Conservation (phyloP, 768 basidiomycete species). For the Boletus subcaerulescens region DNA sequence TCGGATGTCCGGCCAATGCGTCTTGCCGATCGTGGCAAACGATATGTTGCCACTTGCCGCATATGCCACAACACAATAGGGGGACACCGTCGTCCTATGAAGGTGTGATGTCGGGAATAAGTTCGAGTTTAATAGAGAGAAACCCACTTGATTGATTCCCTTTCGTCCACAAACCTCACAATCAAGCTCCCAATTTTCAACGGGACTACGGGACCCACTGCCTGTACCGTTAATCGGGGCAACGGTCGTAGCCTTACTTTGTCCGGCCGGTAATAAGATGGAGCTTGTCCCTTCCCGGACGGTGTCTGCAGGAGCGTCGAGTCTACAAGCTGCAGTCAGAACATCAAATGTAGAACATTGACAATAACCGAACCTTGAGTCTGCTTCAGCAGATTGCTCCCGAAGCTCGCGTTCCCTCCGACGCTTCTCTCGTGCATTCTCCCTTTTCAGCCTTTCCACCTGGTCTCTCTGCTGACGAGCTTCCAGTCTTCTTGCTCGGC, state of each 20-base stretch:
- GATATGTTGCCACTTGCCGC: conserved; percentile 89
- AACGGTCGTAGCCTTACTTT: conserved; percentile 5
- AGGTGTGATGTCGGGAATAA: conserved; percentile 7
- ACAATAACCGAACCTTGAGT: conserved; percentile 12
- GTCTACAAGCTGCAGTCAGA: conserved; percentile 19
- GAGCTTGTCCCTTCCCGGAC: not conserved
- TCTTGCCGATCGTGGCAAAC: conserved; percentile 78
- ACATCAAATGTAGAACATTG: not conserved
- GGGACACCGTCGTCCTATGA: conserved; percentile 73
- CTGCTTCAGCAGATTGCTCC: conserved; percentile 18
- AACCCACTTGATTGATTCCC: conserved; percentile 70
- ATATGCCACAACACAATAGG: conserved; percentile 78
- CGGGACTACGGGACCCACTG: conserved; percentile 51
- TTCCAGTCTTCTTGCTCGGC: conserved; percentile 58
- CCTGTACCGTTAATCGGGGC: conserved; percentile 25
- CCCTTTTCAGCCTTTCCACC: conserved; percentile 49
- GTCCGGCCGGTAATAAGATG: not conserved
- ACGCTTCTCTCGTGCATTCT: conserved; percentile 57
- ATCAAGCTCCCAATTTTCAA: conserved; percentile 80
- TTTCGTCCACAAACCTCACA: conserved; percentile 80
- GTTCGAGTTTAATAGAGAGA: not conserved
- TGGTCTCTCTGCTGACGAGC: conserved; percentile 57
- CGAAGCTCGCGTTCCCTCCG: conserved; percentile 33
- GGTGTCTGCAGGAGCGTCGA: not conserved
- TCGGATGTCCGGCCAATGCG: conserved; percentile 54